A percentile compares a stretch with the other conserved stretches of the same genome.
These are phyloP conservation scores for Fusarium sp. DNA, from an alignment of 2,329 filamentous ascomycete species.

Conservation along the genomic window DNA sequence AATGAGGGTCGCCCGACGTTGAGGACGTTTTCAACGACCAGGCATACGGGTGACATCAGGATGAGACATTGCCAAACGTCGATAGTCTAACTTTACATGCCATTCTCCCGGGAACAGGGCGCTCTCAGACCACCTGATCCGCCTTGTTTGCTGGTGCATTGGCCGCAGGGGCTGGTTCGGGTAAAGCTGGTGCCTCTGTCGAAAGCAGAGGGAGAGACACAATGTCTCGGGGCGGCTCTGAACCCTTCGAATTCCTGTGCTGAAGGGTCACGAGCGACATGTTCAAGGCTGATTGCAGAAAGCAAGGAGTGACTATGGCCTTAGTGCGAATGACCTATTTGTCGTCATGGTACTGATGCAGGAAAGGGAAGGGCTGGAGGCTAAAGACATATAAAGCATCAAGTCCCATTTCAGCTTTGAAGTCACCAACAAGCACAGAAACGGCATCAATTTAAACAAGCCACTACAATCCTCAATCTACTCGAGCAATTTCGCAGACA, in stretches of 20 bases:
- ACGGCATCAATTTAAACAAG: neutral
- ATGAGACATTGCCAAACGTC: constrained; percentile 8
- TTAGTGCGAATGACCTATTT: constrained; percentile 5
- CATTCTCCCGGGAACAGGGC: neutral
- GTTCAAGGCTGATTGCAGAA: constrained; percentile 19
- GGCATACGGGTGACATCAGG: constrained; percentile 9
- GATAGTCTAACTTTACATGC: neutral
- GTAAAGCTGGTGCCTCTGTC: constrained; percentile 21
- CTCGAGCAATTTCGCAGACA: neutral
- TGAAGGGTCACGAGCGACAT: constrained; percentile 13
- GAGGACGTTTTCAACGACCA: constrained; percentile 13
- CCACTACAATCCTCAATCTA: neutral
- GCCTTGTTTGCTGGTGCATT: constrained; percentile 29
- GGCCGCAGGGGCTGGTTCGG: constrained; percentile 31
- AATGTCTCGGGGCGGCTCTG: constrained; percentile 35
- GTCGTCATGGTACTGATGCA: constrained; percentile 25
- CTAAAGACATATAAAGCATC: constrained; percentile 32
- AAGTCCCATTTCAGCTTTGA: neutral
- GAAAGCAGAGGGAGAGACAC: constrained; percentile 18
- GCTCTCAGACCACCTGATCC: constrained; percentile 6
- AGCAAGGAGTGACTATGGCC: constrained; percentile 4
- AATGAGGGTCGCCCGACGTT: constrained; percentile 9
- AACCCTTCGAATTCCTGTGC: constrained; percentile 24
- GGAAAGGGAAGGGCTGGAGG: constrained; percentile 29
- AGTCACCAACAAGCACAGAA: constrained; percentile 15